These are phyloP conservation scores for Syzygium jambos DNA, from an alignment of 345 rosid genomes.

Conservation along the genomic window DNA sequence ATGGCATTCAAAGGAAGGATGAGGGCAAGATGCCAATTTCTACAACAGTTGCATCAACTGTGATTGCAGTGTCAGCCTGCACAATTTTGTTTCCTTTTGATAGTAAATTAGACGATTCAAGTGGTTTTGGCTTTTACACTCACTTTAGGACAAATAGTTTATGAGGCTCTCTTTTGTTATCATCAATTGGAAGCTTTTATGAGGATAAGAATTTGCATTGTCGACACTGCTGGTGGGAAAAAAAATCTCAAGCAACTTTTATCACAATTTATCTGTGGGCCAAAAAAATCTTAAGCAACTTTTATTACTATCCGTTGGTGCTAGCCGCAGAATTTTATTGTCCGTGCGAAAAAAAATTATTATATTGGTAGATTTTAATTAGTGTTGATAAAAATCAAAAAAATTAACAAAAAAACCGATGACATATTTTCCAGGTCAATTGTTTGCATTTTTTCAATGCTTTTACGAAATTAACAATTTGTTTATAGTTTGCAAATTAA, in stretches of 20 bases:
- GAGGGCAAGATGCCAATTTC: constrained; percentile 54
- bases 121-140: background rate
- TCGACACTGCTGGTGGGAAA: background rate
- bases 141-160: background rate
- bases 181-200: background rate
- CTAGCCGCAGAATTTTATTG: background rate
- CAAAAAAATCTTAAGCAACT: background rate
- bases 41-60: constrained; percentile 29
- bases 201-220: background rate
- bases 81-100: constrained; percentile 16
- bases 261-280: background rate
- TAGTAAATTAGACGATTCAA: background rate
- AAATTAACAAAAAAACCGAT: background rate
- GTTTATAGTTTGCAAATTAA: background rate
- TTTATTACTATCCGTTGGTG: background rate
- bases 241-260: background rate
- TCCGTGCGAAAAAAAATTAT: background rate
- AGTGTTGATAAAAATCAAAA: background rate
- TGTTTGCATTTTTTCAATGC: background rate
- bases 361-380: background rate
- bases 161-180: background rate
- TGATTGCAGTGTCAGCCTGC: constrained; percentile 29
- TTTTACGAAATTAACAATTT: background rate
- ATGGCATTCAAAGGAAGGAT: constrained; percentile 51
- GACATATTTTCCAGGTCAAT: background rate